Evolutionary conservation across 2,329 filamentous ascomycete genomes (phyloP).

Genomic region (Colletotrichum horii): DNA sequence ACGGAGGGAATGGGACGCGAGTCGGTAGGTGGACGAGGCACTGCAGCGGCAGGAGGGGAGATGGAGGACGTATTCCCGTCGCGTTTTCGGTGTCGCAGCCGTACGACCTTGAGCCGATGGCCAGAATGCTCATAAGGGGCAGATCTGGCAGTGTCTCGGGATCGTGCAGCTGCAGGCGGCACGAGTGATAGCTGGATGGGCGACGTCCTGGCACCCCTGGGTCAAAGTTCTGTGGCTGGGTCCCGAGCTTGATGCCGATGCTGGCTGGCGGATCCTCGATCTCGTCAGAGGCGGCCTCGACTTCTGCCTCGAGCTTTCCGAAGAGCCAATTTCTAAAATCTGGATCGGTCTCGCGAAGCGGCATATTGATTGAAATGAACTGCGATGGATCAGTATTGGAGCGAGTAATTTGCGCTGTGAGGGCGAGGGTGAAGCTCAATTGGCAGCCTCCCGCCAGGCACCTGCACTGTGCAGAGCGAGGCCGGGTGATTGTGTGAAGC

Average conservation of each 20-base stretch:
- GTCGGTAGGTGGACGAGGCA: slow-evolving; percentile 26
- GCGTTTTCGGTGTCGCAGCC: neutral
- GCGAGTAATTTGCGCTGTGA: too few species aligned
- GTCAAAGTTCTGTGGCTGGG: slow-evolving; percentile 16
- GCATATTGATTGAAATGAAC: too few species aligned
- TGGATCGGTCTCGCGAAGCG: too few species aligned
- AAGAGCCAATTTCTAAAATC: too few species aligned
- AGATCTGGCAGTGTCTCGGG: slow-evolving; percentile 22
- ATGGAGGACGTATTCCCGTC: slow-evolving; percentile 25
- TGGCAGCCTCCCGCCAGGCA: too few species aligned
- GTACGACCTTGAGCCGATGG: neutral
- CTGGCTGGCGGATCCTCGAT: neutral
- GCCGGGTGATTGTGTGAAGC: fast-evolving
- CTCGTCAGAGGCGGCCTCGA: too few species aligned
- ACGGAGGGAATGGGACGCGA: too few species aligned
- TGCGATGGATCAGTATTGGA: too few species aligned
- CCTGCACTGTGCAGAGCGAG: too few species aligned
- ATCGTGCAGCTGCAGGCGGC: slow-evolving; percentile 21
- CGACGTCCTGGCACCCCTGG: neutral
- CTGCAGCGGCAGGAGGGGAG: slow-evolving; percentile 24
- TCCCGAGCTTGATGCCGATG: neutral
- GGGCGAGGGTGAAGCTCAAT: too few species aligned
- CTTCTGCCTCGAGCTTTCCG: too few species aligned
- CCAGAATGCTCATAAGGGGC: slow-evolving; percentile 19
- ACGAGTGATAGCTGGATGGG: slow-evolving; percentile 24